Evolutionary conservation across 176 grass and related monocot species (phyloP), one percentile per base, ranked within the genome.

Genomic region (Phoenix roebelenii): DNA sequence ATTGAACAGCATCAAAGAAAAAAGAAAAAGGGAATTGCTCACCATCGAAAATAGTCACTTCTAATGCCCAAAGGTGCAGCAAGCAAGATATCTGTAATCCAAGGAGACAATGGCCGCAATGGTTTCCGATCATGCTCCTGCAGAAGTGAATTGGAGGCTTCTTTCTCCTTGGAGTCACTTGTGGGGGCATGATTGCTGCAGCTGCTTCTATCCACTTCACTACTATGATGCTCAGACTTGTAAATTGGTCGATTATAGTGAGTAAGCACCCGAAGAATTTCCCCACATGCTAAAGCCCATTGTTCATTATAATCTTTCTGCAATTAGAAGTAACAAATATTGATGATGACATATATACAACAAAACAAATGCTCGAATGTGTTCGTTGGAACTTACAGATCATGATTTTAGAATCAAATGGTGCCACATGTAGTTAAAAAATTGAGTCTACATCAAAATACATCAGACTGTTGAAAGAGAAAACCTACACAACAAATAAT

Each of bases 31-130:
- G 57, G 61, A 26, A 55, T 70, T 35, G 70, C 66, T 54, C 65
- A 98, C 94, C 94, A 98, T 92, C 94, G 69, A 79, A 98, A 98
- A 83, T 98, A 98, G 57, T 98, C 94, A 18, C 94, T 98, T 83
- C 94, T 82, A 66, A 98, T 98, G 51, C 94, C 94, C 78, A 98
- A 80, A 59, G 94, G 94, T 65, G 94, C 88, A 49, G 82, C 82
- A 50, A 98, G 79, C 67, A 98, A 78, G 82, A 98, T 89, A 65
- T 98, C 94, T 49, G 88, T 93, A 57, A 98, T 98, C 94, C 94
- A 98, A 72, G 84, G 84, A 76, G 88, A 80, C 73, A 98, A 60
- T 61, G 82, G 88, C 24, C 94, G 80, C 58, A 93, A 72, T 53
- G 84, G 88, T 61, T 98, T 98, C 62, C 85, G 65, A 20, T 98